A percentile compares a stretch with the other conserved stretches of the same genome.
Conservation (phyloP, 257 asterid genomes). For the Solanum chaucha region DNA sequence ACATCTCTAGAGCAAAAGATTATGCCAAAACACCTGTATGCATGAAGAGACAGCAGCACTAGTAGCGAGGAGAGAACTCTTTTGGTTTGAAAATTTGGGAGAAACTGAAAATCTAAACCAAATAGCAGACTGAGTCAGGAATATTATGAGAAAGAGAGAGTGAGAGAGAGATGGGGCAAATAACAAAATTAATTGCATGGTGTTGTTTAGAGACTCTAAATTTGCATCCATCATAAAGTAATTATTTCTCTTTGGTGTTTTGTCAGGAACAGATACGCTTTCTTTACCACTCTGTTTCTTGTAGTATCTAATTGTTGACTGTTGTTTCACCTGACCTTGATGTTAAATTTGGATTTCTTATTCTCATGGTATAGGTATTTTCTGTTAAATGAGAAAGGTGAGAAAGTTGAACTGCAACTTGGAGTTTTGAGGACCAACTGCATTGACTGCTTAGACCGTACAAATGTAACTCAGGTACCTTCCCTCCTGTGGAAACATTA, state of each 20-base stretch:
- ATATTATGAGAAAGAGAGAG: not conserved
- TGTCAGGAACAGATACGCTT: not conserved
- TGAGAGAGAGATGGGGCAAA: not conserved
- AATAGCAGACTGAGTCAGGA: not conserved
- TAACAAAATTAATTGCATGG: not conserved
- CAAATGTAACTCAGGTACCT: conserved; percentile 92
- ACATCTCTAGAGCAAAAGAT: not conserved
- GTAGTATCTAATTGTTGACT: not conserved
- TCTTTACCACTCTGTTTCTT: not conserved
- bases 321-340: not conserved
- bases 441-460: conserved; percentile 93
- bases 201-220: not conserved
- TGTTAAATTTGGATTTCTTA: not conserved
- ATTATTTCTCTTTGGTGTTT: not conserved
- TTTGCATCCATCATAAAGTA: not conserved
- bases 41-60: not conserved
- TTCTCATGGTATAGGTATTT: conserved; percentile 43
- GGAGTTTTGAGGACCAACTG: conserved; percentile 94
- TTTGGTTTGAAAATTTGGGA: not conserved
- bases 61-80: not conserved
- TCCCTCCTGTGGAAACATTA: not conserved
- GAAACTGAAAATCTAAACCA: not conserved
- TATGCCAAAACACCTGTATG: not conserved
- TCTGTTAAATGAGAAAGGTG: conserved; percentile 67
- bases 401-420: conserved; percentile 63